Evolutionary conservation across 495 filamentous ascomycete genomes (phyloP).

Genomic region (Friedmanniomyces endolithicus): DNA sequence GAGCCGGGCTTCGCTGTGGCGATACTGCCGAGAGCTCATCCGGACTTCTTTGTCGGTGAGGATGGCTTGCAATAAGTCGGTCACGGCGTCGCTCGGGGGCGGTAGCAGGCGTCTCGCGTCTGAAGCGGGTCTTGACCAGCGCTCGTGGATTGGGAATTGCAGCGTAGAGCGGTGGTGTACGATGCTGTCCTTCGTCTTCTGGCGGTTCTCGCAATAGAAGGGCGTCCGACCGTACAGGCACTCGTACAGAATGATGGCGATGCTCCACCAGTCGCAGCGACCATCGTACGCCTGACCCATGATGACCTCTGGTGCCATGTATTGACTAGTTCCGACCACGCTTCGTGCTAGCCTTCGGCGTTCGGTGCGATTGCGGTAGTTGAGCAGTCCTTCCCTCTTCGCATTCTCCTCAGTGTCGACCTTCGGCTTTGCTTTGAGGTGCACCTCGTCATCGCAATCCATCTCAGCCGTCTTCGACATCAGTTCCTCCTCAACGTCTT

Average conservation of each 20-base stretch:
- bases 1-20: constrained; percentile 43
- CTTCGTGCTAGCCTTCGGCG: constrained; percentile 65
- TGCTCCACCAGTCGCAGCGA: constrained; percentile 92
- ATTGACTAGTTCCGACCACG: constrained; percentile 92
- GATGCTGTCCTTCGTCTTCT: constrained; percentile 36
- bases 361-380: constrained; percentile 65
- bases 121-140: constrained; percentile 29
- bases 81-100: constrained; percentile 42
- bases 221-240: constrained; percentile 86
- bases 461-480: constrained; percentile 34
- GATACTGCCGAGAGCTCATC: constrained; percentile 61
- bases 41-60: constrained; percentile 66
- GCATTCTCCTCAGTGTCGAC: constrained; percentile 13
- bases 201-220: constrained; percentile 69
- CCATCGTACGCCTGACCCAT: constrained; percentile 75
- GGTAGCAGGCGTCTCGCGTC: constrained; percentile 41
- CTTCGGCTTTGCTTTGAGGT: constrained; percentile 9
- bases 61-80: constrained; percentile 61
- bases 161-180: constrained; percentile 37
- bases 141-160: constrained; percentile 43
- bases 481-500: constrained; percentile 50
- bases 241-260: constrained; percentile 87
- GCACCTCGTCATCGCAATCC: constrained; percentile 31
- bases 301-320: constrained; percentile 93
- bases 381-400: constrained; percentile 46